These are phyloP conservation scores for Cudoniella acicularis DNA, from an alignment of 495 filamentous ascomycete species.

Conservation along the genomic window DNA sequence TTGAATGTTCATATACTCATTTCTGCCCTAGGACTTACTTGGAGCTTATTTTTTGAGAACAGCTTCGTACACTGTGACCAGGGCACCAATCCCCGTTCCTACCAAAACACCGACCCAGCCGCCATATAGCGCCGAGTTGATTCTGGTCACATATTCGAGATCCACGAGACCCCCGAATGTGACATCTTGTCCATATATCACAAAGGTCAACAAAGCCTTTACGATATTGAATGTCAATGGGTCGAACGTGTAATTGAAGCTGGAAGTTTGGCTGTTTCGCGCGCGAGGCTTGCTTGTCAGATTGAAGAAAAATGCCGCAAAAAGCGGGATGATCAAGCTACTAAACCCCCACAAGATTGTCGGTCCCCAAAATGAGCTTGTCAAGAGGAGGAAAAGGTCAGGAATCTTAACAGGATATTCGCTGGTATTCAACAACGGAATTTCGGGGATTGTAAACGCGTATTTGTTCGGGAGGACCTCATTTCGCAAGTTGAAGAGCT, in stretches of 20 bases:
- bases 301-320: slow-evolving; percentile 85
- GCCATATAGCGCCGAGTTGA: slow-evolving; percentile 66
- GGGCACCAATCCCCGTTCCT: slow-evolving; percentile 63
- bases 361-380: slow-evolving; percentile 75
- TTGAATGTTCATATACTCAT: not conserved
- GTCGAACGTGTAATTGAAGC: slow-evolving; percentile 60
- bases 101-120: slow-evolving; percentile 67
- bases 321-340: slow-evolving; percentile 61
- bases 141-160: slow-evolving; percentile 51
- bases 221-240: slow-evolving; percentile 84
- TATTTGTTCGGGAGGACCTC: slow-evolving; percentile 65
- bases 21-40: not conserved
- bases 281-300: slow-evolving; percentile 45
- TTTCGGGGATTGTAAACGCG: slow-evolving; percentile 64
- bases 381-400: slow-evolving; percentile 78
- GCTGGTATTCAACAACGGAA: slow-evolving; percentile 46
- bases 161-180: slow-evolving; percentile 61
- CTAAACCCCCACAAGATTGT: slow-evolving; percentile 75
- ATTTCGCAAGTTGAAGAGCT: slow-evolving; percentile 56
- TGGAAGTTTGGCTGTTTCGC: slow-evolving; percentile 24
- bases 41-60: slow-evolving; percentile 69
- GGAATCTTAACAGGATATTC: slow-evolving; percentile 60
- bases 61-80: slow-evolving; percentile 79
- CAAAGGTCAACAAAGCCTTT: slow-evolving; percentile 74
- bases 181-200: slow-evolving; percentile 70